These are phyloP conservation scores for Cystoisospora suis DNA, from an alignment of 169 alveolate genomes.

Conservation along the genomic window DNA sequence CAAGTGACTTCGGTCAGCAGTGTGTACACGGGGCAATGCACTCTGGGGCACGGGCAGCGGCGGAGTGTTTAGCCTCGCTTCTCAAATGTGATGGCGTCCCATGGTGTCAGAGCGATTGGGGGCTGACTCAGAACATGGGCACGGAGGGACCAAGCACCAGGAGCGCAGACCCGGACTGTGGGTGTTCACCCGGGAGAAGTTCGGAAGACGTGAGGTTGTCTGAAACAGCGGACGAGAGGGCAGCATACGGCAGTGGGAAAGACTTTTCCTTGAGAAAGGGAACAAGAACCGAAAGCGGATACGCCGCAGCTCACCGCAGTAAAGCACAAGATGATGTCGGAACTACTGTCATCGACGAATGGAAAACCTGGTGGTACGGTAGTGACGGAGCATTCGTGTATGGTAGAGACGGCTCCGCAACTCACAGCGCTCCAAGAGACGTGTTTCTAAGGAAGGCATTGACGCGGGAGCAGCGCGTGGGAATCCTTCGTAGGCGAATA, in stretches of 20 bases:
- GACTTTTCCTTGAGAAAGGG: too few species aligned
- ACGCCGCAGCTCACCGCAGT: too few species aligned
- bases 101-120: slow-evolving; percentile 34
- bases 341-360: neutral
- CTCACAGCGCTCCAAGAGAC: neutral
- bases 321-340: neutral
- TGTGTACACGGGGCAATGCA: slow-evolving; percentile 63
- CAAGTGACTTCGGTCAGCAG: slow-evolving; percentile 59
- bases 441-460: neutral
- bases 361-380: neutral
- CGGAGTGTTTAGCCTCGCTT: slow-evolving; percentile 60
- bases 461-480: neutral
- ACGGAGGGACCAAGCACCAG: too few species aligned
- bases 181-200: too few species aligned
- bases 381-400: neutral
- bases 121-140: too few species aligned
- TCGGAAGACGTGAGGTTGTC: too few species aligned
- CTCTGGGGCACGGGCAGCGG: slow-evolving; percentile 64
- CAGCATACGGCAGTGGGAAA: too few species aligned
- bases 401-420: neutral
- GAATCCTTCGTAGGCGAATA: neutral
- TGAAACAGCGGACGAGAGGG: too few species aligned
- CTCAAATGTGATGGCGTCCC: slow-evolving; percentile 22
- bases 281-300: too few species aligned
- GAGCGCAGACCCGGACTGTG: too few species aligned